A percentile compares a stretch with the other conserved stretches of the same genome.
These are phyloP conservation scores for Blastobotrys aristatus DNA, from an alignment of 1,139 yeast species.

Conservation along the genomic window DNA sequence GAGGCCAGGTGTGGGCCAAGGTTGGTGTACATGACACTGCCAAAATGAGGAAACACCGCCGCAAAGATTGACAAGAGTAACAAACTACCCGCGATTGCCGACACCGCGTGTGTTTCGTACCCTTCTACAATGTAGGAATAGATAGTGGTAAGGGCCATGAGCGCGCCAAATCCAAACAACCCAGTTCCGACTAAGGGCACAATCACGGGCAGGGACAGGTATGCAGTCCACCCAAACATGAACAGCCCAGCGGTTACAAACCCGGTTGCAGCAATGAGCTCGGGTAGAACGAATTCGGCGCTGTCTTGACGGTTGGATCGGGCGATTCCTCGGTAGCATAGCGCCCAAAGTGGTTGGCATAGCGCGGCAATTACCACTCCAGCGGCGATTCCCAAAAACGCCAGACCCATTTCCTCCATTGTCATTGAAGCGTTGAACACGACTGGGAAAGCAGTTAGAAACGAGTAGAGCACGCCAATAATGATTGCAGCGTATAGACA, in stretches of 20 bases:
- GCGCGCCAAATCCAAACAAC: constrained; percentile 54
- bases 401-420: constrained; percentile 29
- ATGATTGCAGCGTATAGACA: constrained; percentile 32
- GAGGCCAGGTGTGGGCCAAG: constrained; percentile 59
- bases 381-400: constrained; percentile 31
- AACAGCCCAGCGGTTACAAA: constrained; percentile 54
- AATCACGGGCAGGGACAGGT: constrained; percentile 71
- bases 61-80: constrained; percentile 55
- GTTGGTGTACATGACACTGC: constrained; percentile 48
- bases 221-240: constrained; percentile 64
- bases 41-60: constrained; percentile 57
- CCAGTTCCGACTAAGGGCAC: constrained; percentile 64
- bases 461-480: constrained; percentile 55
- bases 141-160: constrained; percentile 44
- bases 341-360: constrained; percentile 20
- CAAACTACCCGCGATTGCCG: constrained; percentile 64
- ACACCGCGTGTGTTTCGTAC: constrained; percentile 51
- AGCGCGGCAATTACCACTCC: constrained; percentile 11
- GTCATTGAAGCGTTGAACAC: constrained; percentile 46
- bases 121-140: constrained; percentile 51
- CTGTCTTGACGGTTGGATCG: constrained; percentile 22
- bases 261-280: constrained; percentile 41
- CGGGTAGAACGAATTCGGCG: constrained; percentile 49
- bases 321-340: constrained; percentile 14
- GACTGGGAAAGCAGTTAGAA: constrained; percentile 60